phyloP scores from a whole-genome alignment of 805 yeast species.

The Babjeviella inositovora region DNA sequence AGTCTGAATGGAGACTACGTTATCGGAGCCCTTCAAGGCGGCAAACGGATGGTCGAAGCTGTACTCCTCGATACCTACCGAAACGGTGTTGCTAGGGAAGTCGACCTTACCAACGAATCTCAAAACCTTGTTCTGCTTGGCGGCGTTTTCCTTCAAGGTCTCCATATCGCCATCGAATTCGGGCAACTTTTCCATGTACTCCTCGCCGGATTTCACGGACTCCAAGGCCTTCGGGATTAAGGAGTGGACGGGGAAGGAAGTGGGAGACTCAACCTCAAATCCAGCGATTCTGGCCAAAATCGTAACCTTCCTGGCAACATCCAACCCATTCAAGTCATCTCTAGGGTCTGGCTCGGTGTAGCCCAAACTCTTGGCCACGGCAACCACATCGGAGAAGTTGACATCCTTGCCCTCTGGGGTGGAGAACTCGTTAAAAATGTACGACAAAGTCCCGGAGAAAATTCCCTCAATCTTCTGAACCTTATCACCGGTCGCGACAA shows the following conservation, averaged over 20 bases:
- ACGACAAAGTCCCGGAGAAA: conserved; percentile 89
- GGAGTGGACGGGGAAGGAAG: conserved; percentile 88
- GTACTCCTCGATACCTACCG: conserved; percentile 83
- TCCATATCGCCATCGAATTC: conserved; percentile 71
- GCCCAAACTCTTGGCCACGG: conserved; percentile 78
- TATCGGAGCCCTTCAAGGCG: conserved; percentile 87
- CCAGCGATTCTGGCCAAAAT: conserved; percentile 92
- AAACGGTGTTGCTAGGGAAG: conserved; percentile 46
- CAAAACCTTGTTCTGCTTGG: conserved; percentile 69
- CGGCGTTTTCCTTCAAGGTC: conserved; percentile 65
- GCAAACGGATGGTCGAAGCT: conserved; percentile 91
- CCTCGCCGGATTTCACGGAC: conserved; percentile 52
- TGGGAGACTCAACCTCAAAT: conserved; percentile 66
- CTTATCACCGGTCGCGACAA: conserved; percentile 86
- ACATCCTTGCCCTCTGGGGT: conserved; percentile 41
- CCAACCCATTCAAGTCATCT: conserved; percentile 95
- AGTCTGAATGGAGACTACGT: conserved; percentile 83
- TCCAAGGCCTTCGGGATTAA: conserved; percentile 82
- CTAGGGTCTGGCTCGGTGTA: conserved; percentile 99
- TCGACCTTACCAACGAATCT: conserved; percentile 92
- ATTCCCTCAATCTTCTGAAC: conserved; percentile 89
- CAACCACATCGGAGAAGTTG: conserved; percentile 82
- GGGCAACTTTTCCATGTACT: conserved; percentile 70
- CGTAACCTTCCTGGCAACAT: conserved; percentile 96
- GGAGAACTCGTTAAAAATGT: conserved; percentile 88